Conservation (phyloP, 1,284 basidiomycete genomes). For the Sphagnurus paluster region DNA sequence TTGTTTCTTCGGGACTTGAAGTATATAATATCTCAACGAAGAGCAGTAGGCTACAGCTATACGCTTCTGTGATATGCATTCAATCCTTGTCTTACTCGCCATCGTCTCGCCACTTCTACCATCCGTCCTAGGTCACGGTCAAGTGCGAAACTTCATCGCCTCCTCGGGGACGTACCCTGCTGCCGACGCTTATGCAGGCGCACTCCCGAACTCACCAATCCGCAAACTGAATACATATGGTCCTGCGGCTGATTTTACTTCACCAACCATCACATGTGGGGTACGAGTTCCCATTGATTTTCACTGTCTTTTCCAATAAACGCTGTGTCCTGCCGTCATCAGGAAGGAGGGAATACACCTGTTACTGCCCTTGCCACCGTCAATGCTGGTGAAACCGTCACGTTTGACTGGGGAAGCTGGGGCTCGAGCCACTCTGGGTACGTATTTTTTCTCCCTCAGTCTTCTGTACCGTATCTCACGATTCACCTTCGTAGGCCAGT, state of each 20-base stretch:
- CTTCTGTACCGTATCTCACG: conserved; percentile 9
- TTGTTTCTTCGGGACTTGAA: background rate
- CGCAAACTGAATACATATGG: conserved; percentile 17
- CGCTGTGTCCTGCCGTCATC: background rate
- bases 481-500: conserved; percentile 3
- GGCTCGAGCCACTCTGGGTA: conserved; percentile 5
- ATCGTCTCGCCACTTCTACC: background rate
- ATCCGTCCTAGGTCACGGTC: conserved; percentile 7
- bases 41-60: background rate
- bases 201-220: conserved; percentile 8
- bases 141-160: conserved; percentile 11
- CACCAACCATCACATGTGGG: conserved; percentile 13
- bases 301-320: background rate
- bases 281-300: background rate
- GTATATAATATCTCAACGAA: background rate
- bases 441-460: background rate
- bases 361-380: conserved; percentile 18
- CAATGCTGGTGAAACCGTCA: conserved; percentile 18
- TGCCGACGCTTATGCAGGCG: conserved; percentile 8
- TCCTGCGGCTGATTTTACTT: conserved; percentile 17
- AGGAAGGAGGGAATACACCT: conserved; percentile 22
- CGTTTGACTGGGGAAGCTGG: conserved; percentile 16
- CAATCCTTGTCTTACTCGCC: background rate
- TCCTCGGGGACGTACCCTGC: conserved; percentile 7
- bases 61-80: background rate